These are phyloP conservation scores for Pestalotiopsis sp. DNA, from an alignment of 2,329 filamentous ascomycete species.

Conservation along the genomic window DNA sequence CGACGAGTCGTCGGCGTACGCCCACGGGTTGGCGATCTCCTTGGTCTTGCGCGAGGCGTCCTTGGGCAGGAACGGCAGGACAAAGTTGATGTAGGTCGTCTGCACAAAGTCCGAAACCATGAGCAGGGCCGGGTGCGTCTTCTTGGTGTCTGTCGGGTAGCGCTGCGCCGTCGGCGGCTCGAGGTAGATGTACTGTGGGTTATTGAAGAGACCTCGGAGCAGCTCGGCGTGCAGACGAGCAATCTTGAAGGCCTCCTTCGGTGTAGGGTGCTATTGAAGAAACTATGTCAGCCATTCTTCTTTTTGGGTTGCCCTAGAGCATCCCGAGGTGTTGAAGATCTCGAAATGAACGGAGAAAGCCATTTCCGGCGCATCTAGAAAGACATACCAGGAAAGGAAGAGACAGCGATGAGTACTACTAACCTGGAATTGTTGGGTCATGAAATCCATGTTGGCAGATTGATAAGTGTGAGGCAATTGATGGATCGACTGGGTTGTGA, in stretches of 20 bases:
- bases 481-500: neutral
- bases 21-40: slow-evolving; percentile 30
- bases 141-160: slow-evolving; percentile 19
- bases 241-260: slow-evolving; percentile 23
- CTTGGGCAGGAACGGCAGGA: slow-evolving; percentile 27
- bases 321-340: too few species aligned
- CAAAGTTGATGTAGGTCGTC: slow-evolving; percentile 27
- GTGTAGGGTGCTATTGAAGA: slow-evolving; percentile 17
- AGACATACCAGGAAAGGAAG: too few species aligned
- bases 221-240: slow-evolving; percentile 24
- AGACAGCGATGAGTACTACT: too few species aligned
- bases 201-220: slow-evolving; percentile 25
- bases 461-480: neutral
- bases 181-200: slow-evolving; percentile 24
- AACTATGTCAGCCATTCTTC: neutral
- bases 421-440: too few species aligned
- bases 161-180: slow-evolving; percentile 24
- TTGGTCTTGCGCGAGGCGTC: slow-evolving; percentile 30
- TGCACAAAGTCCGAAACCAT: slow-evolving; percentile 30
- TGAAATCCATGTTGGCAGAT: neutral
- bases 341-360: neutral
- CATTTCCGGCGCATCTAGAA: too few species aligned
- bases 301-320: neutral
- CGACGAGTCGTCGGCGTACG: slow-evolving; percentile 25
- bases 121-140: slow-evolving; percentile 22